Conservation (phyloP, 2,329 filamentous ascomycete genomes). For the Colletotrichum paranaense region DNA sequence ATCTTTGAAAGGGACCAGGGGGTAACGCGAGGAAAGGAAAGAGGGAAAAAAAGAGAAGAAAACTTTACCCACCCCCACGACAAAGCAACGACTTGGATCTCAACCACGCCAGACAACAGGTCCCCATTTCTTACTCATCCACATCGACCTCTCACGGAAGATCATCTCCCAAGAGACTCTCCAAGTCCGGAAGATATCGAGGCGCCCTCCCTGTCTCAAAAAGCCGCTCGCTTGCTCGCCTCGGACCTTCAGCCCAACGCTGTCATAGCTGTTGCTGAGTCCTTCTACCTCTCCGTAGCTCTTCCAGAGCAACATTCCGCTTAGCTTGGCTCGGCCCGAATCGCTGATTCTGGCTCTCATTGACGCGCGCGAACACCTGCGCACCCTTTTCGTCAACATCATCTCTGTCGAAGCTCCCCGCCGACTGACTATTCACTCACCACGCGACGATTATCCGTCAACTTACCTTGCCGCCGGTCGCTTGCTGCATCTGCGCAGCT, state of each 20-base stretch:
- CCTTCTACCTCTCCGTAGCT: slow-evolving; percentile 22
- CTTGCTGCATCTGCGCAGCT: not conserved
- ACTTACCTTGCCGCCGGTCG: slow-evolving; percentile 5
- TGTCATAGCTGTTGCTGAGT: slow-evolving; percentile 7
- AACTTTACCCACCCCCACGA: slow-evolving; percentile 20
- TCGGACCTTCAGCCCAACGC: slow-evolving; percentile 17
- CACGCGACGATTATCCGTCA: slow-evolving; percentile 17
- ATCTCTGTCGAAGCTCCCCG: slow-evolving; percentile 24
- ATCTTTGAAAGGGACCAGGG: not conserved
- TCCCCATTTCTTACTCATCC: slow-evolving; percentile 15
- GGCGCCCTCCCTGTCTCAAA: slow-evolving; percentile 28
- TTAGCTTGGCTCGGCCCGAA: slow-evolving; percentile 32
- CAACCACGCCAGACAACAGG: slow-evolving; percentile 5
- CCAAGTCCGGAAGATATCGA: slow-evolving; percentile 20
- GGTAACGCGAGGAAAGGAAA: slow-evolving; percentile 6
- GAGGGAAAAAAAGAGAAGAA: slow-evolving; percentile 8
- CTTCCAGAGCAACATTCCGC: slow-evolving; percentile 18
- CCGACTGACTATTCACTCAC: slow-evolving; percentile 12
- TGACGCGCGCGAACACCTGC: slow-evolving; percentile 30
- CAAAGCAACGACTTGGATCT: slow-evolving; percentile 20
- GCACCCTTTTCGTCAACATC: slow-evolving; percentile 20
- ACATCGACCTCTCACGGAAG: not conserved
- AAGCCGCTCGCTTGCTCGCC: slow-evolving; percentile 27
- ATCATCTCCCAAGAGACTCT: not conserved
- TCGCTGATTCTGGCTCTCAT: slow-evolving; percentile 30